Percentiles rank a stretch among this genome's conserved stretches.
Evolutionary conservation across 768 basidiomycete species (phyloP).

Genomic region (Trametes meyenii): DNA sequence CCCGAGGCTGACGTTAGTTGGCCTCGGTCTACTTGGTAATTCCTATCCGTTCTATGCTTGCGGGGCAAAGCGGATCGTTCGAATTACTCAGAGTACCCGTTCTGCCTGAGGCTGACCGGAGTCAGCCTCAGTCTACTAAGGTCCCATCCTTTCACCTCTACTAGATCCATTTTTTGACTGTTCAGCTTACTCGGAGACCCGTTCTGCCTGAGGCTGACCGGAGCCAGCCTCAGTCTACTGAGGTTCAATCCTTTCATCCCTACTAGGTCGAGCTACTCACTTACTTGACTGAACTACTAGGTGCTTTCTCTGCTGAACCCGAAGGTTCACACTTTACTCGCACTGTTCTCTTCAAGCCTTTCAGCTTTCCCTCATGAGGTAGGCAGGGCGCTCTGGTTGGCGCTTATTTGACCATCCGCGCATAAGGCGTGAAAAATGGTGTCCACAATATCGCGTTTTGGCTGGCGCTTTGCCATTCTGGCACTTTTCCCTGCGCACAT

Average conservation of each 20-base stretch:
- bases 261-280: slow-evolving; percentile 8
- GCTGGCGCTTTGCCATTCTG: slow-evolving; percentile 15
- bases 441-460: slow-evolving; percentile 36
- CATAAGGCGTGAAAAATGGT: slow-evolving; percentile 34
- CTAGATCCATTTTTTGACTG: not conserved
- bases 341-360: slow-evolving; percentile 22
- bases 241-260: not conserved
- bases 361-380: slow-evolving; percentile 36
- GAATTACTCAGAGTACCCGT: not conserved
- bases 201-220: not conserved
- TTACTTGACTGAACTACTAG: slow-evolving; percentile 7
- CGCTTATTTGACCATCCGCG: slow-evolving; percentile 29
- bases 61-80: not conserved
- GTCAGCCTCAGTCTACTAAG: not conserved
- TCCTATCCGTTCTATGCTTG: not conserved
- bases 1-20: not conserved
- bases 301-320: slow-evolving; percentile 1
- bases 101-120: not conserved
- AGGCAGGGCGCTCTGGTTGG: slow-evolving; percentile 35
- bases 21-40: slow-evolving; percentile 1
- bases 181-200: slow-evolving; percentile 4
- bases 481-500: slow-evolving; percentile 5
- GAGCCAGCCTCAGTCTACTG: not conserved
- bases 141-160: not conserved
- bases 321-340: not conserved